Conservation (phyloP, 1,139 yeast genomes). For the Candida frijolesensis region DNA sequence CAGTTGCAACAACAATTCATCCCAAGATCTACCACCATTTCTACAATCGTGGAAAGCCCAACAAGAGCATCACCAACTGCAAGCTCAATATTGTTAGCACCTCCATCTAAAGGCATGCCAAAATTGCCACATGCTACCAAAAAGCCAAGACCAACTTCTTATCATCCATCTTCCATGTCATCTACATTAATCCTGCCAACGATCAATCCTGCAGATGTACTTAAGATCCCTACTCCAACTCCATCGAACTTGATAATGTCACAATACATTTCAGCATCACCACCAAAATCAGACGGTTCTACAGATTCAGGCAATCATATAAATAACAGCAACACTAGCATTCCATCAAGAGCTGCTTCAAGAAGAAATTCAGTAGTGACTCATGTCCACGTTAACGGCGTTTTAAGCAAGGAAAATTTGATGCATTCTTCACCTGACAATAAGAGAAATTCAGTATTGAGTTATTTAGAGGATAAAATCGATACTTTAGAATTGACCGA, state of each 20-base stretch:
- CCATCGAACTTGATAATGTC: slow-evolving; percentile 39
- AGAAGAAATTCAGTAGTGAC: slow-evolving; percentile 49
- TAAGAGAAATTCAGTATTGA: slow-evolving; percentile 45
- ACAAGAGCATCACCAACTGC: slow-evolving; percentile 20
- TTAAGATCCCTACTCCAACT: slow-evolving; percentile 38
- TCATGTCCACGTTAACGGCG: slow-evolving; percentile 51
- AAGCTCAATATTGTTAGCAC: slow-evolving; percentile 15
- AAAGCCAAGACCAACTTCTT: slow-evolving; percentile 79
- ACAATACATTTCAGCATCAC: slow-evolving; percentile 41
- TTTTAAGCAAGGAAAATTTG: slow-evolving; percentile 37
- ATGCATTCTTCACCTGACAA: slow-evolving; percentile 19
- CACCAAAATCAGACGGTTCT: slow-evolving; percentile 26
- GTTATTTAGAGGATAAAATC: slow-evolving; percentile 51
- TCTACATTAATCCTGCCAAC: slow-evolving; percentile 30
- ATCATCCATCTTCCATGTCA: slow-evolving; percentile 63
- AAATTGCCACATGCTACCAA: slow-evolving; percentile 48
- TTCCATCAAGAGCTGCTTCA: slow-evolving; percentile 16
- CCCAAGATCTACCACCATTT: slow-evolving; percentile 21
- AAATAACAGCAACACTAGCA: neutral
- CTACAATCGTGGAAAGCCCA: slow-evolving; percentile 53
- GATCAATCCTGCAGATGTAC: slow-evolving; percentile 30
- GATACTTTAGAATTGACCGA: slow-evolving; percentile 43
- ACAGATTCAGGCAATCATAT: slow-evolving; percentile 4
- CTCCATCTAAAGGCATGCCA: slow-evolving; percentile 23
- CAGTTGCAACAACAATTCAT: slow-evolving; percentile 7